Evolutionary conservation across 2,329 filamentous ascomycete genomes (phyloP), one percentile per base, ranked within the genome.

Genomic region (Trichophyton schoenleinii): DNA sequence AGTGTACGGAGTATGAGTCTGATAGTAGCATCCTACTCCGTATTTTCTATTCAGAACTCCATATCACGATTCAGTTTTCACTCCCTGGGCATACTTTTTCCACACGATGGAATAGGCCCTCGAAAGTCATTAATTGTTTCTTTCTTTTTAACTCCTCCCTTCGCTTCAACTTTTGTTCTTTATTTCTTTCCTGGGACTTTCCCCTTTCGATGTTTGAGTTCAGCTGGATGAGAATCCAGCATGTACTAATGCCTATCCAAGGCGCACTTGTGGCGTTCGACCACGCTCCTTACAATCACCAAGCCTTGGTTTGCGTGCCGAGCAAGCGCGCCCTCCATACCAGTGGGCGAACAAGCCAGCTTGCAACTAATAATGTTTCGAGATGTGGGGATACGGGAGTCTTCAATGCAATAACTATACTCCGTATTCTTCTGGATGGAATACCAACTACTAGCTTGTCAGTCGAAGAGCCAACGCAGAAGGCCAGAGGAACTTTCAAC

Each of bases 401-500:
- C 9, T 13, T 44, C 15, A 1, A 20, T 44, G 41, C 41, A 44
- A 44, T 44, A 18, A 18, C 22, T 22, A 44, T 44, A 38, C n/a
- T n/a, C n/a, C n/a, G n/a, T n/a, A n/a, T n/a, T 38, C 1, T 38
- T 3, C 18, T 34, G 28, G 15, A 55, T 20, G 52, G 52, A 20
- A 36, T 7, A 38, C 9, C 34, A 38, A 38, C 11, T 38, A 13
- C 34, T 38, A 38, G 11, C 34, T 13, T 11, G 52, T 31, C 20
- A 36, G 52, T 55, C 6, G 28, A 20, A n/a, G 52, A 36, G 52
- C 52, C 52, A 55, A 55, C 52, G 52, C 31, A 55, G 52, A 55
- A 55, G 52, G 11, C 15, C 52, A 55, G 15, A 34, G 31, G 52
- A 55, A 55, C 34, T 28, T 34, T 18, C 34, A 38, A 34, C 18